Evolutionary conservation across 345 rosid genomes (phyloP).

Genomic region (Citrus hindsii): DNA sequence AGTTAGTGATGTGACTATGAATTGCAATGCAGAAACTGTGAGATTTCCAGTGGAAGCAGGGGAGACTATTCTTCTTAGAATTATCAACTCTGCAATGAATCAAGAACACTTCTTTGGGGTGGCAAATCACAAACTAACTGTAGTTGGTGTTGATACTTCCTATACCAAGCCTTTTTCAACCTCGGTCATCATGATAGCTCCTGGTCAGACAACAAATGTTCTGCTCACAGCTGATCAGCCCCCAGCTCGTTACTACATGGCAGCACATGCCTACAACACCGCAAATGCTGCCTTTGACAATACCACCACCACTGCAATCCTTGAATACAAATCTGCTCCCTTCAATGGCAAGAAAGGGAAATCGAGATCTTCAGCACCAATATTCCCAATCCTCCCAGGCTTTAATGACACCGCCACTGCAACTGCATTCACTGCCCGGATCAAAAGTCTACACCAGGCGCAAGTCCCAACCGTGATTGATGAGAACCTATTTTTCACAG

Average conservation of each 20-base stretch:
- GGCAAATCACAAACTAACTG: constrained; percentile 58
- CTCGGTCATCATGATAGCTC: constrained; percentile 54
- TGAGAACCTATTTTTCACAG: constrained; percentile 68
- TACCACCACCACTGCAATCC: constrained; percentile 80
- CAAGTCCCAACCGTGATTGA: constrained; percentile 63
- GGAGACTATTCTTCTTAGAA: constrained; percentile 55
- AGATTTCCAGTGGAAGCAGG: constrained; percentile 45
- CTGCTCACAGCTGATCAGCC: constrained; percentile 69
- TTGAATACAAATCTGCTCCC: constrained; percentile 53
- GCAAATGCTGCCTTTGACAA: constrained; percentile 64
- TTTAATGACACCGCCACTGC: constrained; percentile 84
- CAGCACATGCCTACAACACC: constrained; percentile 54
- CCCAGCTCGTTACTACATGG: constrained; percentile 73
- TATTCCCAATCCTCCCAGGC: constrained; percentile 72
- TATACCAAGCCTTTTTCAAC: constrained; percentile 65
- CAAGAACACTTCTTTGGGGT: constrained; percentile 59
- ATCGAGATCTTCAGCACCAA: constrained; percentile 44
- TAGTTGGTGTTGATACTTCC: constrained; percentile 57
- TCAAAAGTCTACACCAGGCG: constrained; percentile 52
- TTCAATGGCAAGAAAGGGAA: constrained; percentile 38
- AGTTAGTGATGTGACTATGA: neutral
- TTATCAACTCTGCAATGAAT: constrained; percentile 73
- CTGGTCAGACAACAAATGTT: constrained; percentile 80
- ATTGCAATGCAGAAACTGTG: constrained; percentile 41
- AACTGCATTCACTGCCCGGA: constrained; percentile 51